Percentiles rank a stretch among this genome's conserved stretches.
These are phyloP conservation scores for Phialophora macrospora DNA, from an alignment of 2,329 filamentous ascomycete genomes.

Conservation along the genomic window DNA sequence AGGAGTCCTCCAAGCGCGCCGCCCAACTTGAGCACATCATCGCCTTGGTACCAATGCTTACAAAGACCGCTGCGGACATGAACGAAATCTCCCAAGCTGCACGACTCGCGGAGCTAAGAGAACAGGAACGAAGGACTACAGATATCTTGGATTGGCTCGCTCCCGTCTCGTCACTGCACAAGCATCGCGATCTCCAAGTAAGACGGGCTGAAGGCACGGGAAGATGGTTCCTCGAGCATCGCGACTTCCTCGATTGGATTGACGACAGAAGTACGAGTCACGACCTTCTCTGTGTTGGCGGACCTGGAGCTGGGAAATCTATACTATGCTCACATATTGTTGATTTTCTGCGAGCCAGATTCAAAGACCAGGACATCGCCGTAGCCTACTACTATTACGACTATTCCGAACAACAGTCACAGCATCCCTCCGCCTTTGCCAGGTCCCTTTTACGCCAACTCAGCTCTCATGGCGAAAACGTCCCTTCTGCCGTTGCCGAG, in stretches of 20 bases:
- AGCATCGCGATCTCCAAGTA: slow-evolving; percentile 36
- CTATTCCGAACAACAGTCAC: slow-evolving; percentile 41
- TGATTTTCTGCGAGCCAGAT: slow-evolving; percentile 34
- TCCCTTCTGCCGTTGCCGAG: slow-evolving; percentile 38
- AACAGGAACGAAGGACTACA: slow-evolving; percentile 35
- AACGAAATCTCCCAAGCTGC: slow-evolving; percentile 34
- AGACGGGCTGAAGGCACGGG: slow-evolving; percentile 42
- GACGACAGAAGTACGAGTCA: slow-evolving; percentile 20
- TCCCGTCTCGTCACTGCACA: slow-evolving; percentile 33
- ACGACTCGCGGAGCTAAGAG: slow-evolving; percentile 33
- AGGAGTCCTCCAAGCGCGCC: slow-evolving; percentile 26
- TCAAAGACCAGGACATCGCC: slow-evolving; percentile 26
- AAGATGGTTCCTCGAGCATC: slow-evolving; percentile 43
- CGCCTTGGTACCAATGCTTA: slow-evolving; percentile 32
- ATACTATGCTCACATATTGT: slow-evolving; percentile 38
- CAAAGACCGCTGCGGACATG: slow-evolving; percentile 29
- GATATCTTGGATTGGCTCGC: slow-evolving; percentile 39
- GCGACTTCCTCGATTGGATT: slow-evolving; percentile 40
- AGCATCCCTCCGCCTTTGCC: slow-evolving; percentile 35
- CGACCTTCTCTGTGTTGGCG: slow-evolving; percentile 37
- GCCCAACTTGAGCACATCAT: slow-evolving; percentile 33
- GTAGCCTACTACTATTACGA: slow-evolving; percentile 44
- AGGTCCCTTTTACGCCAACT: slow-evolving; percentile 41
- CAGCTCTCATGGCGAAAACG: slow-evolving; percentile 22
- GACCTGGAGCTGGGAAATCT: slow-evolving; percentile 37